Conservation (phyloP, 2,329 filamentous ascomycete species). For the Fusarium hainanense region DNA sequence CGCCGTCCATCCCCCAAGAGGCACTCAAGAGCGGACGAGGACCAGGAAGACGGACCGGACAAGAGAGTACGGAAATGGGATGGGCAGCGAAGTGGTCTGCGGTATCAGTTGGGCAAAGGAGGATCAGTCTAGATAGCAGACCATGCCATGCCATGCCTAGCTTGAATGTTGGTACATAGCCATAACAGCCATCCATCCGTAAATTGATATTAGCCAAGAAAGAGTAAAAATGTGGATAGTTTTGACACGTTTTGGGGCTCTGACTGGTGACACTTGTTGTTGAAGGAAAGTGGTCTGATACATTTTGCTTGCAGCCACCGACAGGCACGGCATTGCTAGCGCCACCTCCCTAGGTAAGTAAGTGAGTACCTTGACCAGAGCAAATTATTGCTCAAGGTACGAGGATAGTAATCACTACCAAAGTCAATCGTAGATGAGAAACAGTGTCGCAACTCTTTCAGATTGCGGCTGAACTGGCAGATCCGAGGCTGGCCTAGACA, state of each 20-base stretch:
- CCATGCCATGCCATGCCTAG: slow-evolving; percentile 4
- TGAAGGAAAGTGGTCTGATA: slow-evolving; percentile 31
- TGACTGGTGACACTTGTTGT: slow-evolving; percentile 19
- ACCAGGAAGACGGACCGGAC: slow-evolving; percentile 38
- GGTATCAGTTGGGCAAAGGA: slow-evolving; percentile 17
- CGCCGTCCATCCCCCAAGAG: slow-evolving; percentile 21
- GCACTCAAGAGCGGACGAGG: slow-evolving; percentile 16
- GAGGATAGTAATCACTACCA: not conserved
- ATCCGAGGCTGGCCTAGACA: not conserved
- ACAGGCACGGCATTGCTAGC: slow-evolving; percentile 11
- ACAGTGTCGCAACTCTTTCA: not conserved
- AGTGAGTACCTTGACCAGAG: not conserved
- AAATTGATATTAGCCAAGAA: slow-evolving; percentile 10
- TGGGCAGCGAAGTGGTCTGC: slow-evolving; percentile 35
- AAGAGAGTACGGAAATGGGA: slow-evolving; percentile 17
- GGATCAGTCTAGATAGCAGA: slow-evolving; percentile 5
- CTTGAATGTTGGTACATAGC: slow-evolving; percentile 14
- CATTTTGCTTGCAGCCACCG: slow-evolving; percentile 22
- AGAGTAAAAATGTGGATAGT: slow-evolving; percentile 24
- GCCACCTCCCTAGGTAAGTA: slow-evolving; percentile 19
- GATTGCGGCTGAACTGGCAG: slow-evolving; percentile 2
- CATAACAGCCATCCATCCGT: not conserved
- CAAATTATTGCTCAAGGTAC: not conserved
- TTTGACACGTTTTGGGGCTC: slow-evolving; percentile 17
- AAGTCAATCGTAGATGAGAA: slow-evolving; percentile 16